Evolutionary conservation across 345 rosid genomes (phyloP).

Genomic region (Clarkia xantiana): DNA sequence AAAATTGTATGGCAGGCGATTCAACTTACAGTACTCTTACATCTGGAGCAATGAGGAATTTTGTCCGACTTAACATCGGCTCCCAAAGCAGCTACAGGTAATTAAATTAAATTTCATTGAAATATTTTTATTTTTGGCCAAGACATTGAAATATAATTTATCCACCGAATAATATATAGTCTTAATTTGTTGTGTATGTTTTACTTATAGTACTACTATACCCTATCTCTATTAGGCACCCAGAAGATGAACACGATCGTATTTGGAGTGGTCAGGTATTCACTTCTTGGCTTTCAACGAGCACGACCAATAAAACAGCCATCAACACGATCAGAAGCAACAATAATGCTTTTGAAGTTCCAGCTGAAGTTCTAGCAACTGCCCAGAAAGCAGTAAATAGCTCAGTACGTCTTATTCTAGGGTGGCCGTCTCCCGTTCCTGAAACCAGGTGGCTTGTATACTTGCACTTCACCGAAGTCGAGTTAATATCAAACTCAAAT

Average conservation of each 20-base stretch:
- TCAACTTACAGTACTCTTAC: no score
- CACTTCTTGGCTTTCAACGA: background rate
- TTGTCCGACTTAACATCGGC: no score
- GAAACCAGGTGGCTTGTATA: background rate
- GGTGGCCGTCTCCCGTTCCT: background rate
- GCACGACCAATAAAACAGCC: background rate
- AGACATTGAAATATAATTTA: no score
- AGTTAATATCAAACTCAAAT: background rate
- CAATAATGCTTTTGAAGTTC: conserved; percentile 1
- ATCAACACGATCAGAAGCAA: background rate
- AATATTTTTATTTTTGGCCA: no score
- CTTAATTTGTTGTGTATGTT: no score
- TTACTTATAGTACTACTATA: no score
- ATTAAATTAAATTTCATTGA: no score
- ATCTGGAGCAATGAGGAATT: no score
- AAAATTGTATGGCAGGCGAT: no score
- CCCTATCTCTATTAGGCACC: conserved; percentile 1
- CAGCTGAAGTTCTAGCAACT: conserved; percentile 1
- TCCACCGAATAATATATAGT: no score
- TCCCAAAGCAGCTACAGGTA: no score
- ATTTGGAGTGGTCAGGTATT: background rate
- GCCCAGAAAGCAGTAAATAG: background rate
- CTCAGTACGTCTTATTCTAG: background rate
- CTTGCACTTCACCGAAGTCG: background rate
- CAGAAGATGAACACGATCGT: background rate